These are phyloP conservation scores for Botrytis deweyae DNA, from an alignment of 2,329 filamentous ascomycete genomes.

Conservation along the genomic window DNA sequence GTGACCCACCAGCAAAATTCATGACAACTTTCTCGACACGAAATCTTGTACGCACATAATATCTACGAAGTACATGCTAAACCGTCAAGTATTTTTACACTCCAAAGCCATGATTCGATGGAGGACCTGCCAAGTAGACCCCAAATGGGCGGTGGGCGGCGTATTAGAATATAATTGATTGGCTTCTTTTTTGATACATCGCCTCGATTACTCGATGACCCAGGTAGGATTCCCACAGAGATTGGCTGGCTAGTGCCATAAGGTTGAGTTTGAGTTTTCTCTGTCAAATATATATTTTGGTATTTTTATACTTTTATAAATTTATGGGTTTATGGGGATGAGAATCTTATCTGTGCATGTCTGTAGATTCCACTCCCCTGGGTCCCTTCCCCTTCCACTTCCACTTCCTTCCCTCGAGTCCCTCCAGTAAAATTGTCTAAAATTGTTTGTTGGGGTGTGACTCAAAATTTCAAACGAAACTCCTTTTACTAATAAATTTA, in stretches of 20 bases:
- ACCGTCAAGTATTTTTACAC: neutral
- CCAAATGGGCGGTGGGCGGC: neutral
- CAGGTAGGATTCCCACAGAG: neutral
- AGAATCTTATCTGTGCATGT: slow-evolving; percentile 1
- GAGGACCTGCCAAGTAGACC: neutral
- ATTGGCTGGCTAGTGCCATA: slow-evolving; percentile 10
- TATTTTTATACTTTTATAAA: neutral
- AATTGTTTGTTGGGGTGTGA: slow-evolving; percentile 7
- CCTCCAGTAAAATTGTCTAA: neutral
- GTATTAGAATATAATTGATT: neutral
- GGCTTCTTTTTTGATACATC: neutral
- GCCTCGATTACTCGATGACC: neutral
- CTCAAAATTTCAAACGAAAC: slow-evolving; percentile 6
- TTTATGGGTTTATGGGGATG: neutral
- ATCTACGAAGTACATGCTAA: neutral
- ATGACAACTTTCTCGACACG: neutral
- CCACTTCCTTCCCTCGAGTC: neutral
- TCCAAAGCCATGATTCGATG: neutral
- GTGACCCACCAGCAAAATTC: neutral
- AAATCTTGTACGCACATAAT: neutral
- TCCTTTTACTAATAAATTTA: neutral
- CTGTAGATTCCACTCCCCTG: neutral
- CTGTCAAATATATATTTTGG: neutral
- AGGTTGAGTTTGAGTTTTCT: slow-evolving; percentile 8
- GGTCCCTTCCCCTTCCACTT: too few relatives aligned